Evolutionary conservation across 2,329 filamentous ascomycete genomes (phyloP).

Genomic region (Exophiala sp.): DNA sequence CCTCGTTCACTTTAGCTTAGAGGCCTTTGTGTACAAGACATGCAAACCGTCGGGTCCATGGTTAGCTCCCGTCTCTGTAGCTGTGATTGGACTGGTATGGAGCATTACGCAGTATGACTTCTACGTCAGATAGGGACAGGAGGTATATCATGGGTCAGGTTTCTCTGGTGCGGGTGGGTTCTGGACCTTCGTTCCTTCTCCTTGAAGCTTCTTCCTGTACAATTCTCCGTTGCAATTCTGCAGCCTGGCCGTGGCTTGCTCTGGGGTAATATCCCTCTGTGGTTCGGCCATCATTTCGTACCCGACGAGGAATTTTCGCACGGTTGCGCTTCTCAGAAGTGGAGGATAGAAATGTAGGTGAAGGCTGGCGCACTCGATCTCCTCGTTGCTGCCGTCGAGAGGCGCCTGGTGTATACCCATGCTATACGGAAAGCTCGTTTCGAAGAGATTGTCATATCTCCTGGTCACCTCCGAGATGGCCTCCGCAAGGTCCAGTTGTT

Average conservation of each 20-base stretch:
- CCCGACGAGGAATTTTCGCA: conserved; percentile 93
- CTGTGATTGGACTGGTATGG: conserved; percentile 56
- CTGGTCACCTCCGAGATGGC: conserved; percentile 83
- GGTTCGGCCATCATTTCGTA: conserved; percentile 97
- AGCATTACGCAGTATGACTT: conserved; percentile 65
- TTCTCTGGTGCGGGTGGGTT: conserved; percentile 18
- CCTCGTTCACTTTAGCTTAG: conserved; percentile 71
- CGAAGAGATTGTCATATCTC: conserved; percentile 94
- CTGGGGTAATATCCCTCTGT: conserved; percentile 96
- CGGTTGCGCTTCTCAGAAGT: conserved; percentile 83
- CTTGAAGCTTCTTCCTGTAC: conserved; percentile 65
- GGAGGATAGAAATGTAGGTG: conserved; percentile 99
- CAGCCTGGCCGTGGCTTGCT: conserved; percentile 81
- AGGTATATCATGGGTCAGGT: not conserved
- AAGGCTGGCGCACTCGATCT: conserved; percentile 83
- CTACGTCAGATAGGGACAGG: conserved; percentile 52
- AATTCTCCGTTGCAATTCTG: conserved; percentile 74
- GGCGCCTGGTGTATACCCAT: conserved; percentile 97
- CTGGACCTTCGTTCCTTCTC: conserved; percentile 12
- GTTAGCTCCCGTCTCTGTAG: conserved; percentile 57
- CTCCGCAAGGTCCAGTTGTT: conserved; percentile 73
- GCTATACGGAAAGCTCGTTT: conserved; percentile 95
- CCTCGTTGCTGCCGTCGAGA: conserved; percentile 73
- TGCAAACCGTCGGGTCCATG: conserved; percentile 62
- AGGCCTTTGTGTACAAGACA: conserved; percentile 76